Percentiles rank a stretch among this genome's conserved stretches.
Evolutionary conservation across 2,329 filamentous ascomycete species (phyloP).

Genomic region (Waltergamsia citrina): DNA sequence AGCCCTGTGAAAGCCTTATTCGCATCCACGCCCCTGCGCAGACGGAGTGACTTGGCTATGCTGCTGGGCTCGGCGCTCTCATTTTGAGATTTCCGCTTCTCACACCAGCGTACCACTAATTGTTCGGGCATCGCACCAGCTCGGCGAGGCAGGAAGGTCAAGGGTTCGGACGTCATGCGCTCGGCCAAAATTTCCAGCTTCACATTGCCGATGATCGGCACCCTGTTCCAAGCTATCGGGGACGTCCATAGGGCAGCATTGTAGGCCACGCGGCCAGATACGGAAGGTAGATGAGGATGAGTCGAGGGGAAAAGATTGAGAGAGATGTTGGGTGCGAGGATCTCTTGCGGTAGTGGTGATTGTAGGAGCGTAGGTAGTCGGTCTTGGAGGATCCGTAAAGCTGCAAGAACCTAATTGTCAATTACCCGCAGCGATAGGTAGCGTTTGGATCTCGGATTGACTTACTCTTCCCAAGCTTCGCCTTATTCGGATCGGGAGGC

Average conservation of each 20-base stretch:
- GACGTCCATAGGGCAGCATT: constrained; percentile 92
- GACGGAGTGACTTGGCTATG: constrained; percentile 13
- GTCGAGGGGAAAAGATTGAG: constrained; percentile 66
- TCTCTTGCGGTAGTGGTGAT: constrained; percentile 59
- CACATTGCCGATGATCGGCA: constrained; percentile 86
- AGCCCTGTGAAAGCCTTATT: constrained; percentile 78
- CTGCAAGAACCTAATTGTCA: constrained; percentile 29
- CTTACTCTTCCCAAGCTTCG: constrained; percentile 55
- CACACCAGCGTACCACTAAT: constrained; percentile 82
- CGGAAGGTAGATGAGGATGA: constrained; percentile 83
- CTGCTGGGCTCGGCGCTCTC: constrained; percentile 17
- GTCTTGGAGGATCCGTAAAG: constrained; percentile 55
- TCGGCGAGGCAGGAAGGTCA: constrained; percentile 35
- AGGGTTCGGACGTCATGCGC: constrained; percentile 62
- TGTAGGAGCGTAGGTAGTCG: constrained; percentile 59
- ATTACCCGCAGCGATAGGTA: too few relatives aligned
- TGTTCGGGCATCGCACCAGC: constrained; percentile 61
- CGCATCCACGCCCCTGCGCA: constrained; percentile 30
- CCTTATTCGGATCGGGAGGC: constrained; percentile 44
- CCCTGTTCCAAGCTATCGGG: constrained; percentile 87
- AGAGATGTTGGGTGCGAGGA: constrained; percentile 66
- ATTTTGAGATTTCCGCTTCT: constrained; percentile 21
- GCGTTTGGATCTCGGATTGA: neutral
- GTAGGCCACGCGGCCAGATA: constrained; percentile 84
- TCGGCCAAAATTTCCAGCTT: constrained; percentile 80